Evolutionary conservation across 176 grass and related monocot genomes (phyloP).

Genomic region (barley (Hordeum vulgare)): DNA sequence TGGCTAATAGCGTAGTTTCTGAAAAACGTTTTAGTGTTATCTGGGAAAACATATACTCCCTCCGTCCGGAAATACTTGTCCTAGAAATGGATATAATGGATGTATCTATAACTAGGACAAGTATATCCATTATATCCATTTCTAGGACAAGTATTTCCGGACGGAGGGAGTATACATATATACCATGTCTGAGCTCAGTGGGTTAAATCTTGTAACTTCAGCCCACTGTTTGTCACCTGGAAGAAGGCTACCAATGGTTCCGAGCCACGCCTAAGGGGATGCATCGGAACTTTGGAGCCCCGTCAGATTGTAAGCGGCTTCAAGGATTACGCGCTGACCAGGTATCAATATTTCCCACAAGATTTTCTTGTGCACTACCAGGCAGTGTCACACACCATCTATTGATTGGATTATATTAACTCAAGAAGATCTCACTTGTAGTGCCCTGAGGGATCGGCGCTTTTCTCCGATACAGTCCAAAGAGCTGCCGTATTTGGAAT

Average conservation of each 20-base stretch:
- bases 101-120: too few species aligned
- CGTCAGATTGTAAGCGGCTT: constrained; percentile 81
- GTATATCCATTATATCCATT: too few species aligned
- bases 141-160: too few species aligned
- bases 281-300: constrained; percentile 93
- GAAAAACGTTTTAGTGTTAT: neutral
- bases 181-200: neutral
- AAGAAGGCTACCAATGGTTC: constrained; percentile 90
- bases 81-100: too few species aligned
- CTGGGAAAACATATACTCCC: too few species aligned
- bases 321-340: constrained; percentile 85
- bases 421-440: constrained; percentile 23
- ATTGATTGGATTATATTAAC: neutral
- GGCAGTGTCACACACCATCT: neutral
- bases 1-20: neutral
- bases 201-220: constrained; percentile 37
- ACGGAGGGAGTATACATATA: neutral
- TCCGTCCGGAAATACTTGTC: neutral
- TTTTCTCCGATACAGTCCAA: constrained; percentile 86
- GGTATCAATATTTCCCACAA: neutral
- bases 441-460: constrained; percentile 83
- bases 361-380: neutral
- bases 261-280: constrained; percentile 86
- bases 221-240: constrained; percentile 98
- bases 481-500: constrained; percentile 88